Base-by-base conservation (phyloP, 306 rosid species). In the Adenanthera pavonina region DNA sequence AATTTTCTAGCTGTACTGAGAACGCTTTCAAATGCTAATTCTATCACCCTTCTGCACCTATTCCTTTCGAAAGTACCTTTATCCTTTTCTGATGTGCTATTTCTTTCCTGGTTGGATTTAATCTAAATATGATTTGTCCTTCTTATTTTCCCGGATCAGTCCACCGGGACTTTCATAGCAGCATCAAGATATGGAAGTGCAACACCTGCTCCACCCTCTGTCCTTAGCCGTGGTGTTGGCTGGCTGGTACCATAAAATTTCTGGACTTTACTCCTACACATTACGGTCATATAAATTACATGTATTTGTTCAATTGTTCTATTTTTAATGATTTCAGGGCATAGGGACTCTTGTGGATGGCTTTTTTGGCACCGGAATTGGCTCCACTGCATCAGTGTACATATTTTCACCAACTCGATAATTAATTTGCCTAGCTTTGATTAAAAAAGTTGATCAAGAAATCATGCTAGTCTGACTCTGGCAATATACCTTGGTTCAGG, bases 181-280 rank as follows among this genome's bases (percentile, higher is more conserved):
- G 94, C 99, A 16, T 85, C 97, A 53, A 89, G 99, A 88, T 92
- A 84, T 82, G 89, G 91, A 53, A 92, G 97, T 81, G 99, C 99
- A 82, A 95, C 99, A 33, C 91, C 86, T 61, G 38, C 84, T 66
- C 98, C 98, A 46, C 92, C 98, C 34, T 90, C 98, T 43, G 92
- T 93, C 69, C 89, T 93, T 59, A 84, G 97, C 82, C 91, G 98
- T 13, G 98, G 99, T 53, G 64, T 93, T 78, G 96, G 98, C 53
- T 95, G 98, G 99, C 98, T 78, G 99, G 98, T 95, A 84, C 69
- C 33, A 54, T 51, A 46, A 64, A 85, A 68, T 2, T 81, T 65
- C 78, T 7, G 48, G 49, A 75, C 70, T 35, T 43, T 68, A 66
- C 69, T 36, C n/a, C 25, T 69, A 51, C 30, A 34, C 30, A 1